Conservation (phyloP, 164 flowering plant species). For the Akebia trifoliata region DNA sequence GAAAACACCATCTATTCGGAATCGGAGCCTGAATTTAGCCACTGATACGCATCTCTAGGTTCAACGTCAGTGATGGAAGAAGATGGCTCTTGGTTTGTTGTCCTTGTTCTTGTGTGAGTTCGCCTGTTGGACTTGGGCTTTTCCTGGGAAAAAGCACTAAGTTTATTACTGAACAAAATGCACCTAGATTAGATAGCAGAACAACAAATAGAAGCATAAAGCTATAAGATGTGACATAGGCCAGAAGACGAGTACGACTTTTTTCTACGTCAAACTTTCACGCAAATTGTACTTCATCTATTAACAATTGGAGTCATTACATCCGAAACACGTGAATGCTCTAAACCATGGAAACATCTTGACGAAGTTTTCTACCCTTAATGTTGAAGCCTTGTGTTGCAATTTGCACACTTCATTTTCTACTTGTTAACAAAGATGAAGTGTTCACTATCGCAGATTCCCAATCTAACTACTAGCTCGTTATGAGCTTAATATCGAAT, state of each 20-base stretch:
- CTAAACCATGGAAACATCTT: no score
- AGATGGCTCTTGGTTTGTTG: not conserved
- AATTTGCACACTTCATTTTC: no score
- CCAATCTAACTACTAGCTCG: not conserved
- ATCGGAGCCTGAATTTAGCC: slow-evolving; percentile 59
- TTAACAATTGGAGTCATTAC: no score
- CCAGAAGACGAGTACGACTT: no score
- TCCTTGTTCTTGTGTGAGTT: slow-evolving; percentile 10
- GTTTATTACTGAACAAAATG: not conserved
- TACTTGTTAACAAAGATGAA: not conserved
- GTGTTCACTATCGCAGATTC: not conserved
- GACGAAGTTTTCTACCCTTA: no score
- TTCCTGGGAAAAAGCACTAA: slow-evolving; percentile 3
- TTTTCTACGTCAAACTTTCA: no score
- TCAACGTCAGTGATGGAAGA: slow-evolving; percentile 36
- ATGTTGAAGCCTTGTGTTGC: no score
- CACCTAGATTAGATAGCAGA: not conserved
- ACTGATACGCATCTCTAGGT: slow-evolving; percentile 66
- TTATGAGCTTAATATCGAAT: no score
- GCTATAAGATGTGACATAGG: not conserved
- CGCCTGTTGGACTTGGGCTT: slow-evolving; percentile 4
- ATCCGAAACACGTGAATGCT: no score
- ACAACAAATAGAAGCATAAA: not conserved
- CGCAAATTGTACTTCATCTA: no score
- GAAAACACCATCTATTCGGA: slow-evolving; percentile 30